Percentiles rank a stretch among this genome's conserved stretches.
These are phyloP conservation scores for Chiua virens DNA, from an alignment of 768 basidiomycete species.

Conservation along the genomic window DNA sequence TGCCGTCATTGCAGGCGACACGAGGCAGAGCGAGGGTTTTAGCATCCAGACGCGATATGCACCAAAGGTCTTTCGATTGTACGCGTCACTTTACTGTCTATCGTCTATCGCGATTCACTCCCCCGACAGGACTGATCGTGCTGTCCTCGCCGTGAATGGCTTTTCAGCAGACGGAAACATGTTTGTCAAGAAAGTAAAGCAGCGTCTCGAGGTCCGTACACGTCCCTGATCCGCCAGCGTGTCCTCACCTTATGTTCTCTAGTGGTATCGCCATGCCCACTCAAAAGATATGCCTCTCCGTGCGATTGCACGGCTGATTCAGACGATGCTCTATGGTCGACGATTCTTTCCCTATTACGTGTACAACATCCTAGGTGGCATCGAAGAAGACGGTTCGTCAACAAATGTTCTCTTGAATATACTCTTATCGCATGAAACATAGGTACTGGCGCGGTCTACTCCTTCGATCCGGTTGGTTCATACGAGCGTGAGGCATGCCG, in stretches of 20 bases:
- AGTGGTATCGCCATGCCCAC: slow-evolving; percentile 99
- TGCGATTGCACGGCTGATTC: slow-evolving; percentile 95
- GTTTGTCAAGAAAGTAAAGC: slow-evolving; percentile 95
- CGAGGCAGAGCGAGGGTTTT: slow-evolving; percentile 95
- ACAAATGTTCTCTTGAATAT: not conserved
- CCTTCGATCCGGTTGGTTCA: slow-evolving; percentile 98
- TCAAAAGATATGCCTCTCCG: slow-evolving; percentile 96
- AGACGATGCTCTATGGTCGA: slow-evolving; percentile 97
- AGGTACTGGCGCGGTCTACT: slow-evolving; percentile 98
- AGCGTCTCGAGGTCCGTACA: slow-evolving; percentile 83
- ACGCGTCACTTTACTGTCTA: slow-evolving; percentile 31
- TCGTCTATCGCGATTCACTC: not conserved
- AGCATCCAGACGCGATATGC: slow-evolving; percentile 97
- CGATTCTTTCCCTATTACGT: slow-evolving; percentile 99
- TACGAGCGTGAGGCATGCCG: slow-evolving; percentile 98
- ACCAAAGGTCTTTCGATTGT: slow-evolving; percentile 93
- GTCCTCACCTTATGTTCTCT: not conserved
- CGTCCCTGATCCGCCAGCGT: not conserved
- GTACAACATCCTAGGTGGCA: slow-evolving; percentile 93
- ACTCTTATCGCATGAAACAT: slow-evolving; percentile 9
- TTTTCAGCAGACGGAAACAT: slow-evolving; percentile 97
- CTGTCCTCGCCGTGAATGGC: slow-evolving; percentile 93
- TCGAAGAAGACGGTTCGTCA: slow-evolving; percentile 90
- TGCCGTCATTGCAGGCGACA: slow-evolving; percentile 94
- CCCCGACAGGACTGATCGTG: slow-evolving; percentile 75